Base-by-base conservation (phyloP, 495 filamentous ascomycete species). In the Aspergillus incahuasiensis region DNA sequence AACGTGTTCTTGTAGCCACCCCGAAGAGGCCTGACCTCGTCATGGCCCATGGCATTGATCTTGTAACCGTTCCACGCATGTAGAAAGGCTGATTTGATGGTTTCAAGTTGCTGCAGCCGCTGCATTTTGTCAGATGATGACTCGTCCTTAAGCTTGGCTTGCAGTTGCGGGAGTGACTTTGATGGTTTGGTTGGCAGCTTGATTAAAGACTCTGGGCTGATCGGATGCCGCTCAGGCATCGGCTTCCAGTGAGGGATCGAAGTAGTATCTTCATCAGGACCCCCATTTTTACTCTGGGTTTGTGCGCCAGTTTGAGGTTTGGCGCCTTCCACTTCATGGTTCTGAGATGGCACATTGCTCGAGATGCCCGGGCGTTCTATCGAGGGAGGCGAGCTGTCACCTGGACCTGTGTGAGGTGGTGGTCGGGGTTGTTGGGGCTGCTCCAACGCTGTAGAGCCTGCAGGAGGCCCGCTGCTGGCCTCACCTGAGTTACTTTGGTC, bases 31-130 rank as follows among this genome's bases (percentile, higher is more conserved):
- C 73, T 78, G 12, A 95, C 66, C 46, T 95, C 91, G 58, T 96
- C 91, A 54, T 87, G 83, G 30, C 79, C 73, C 89, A 91, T 91
- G 3, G 91, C 91, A 58, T 82, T 68, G 44, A 81, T 66, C 56
- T 81, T 86, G 62, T 96, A 96, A 24, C 83, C 84, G 0, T 72
- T 68, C 90, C 91, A 96, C n/a, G 85, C 83, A 58, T 85, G 83
- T 24, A 73, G 55, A 65, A 95, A 94, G 7, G 82, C 78, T 15
- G 83, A 68, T 59, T 80, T 85, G 38, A 96, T 77, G 6, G 77
- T 72, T n/a, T 78, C 74, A 54, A 86, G 81, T 42, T 86, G 82
- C 51, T 77, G 68, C 58, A 87, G 63, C 11, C 90, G 85, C 57
- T 79, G 79, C 54, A 79, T 79, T 57, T 82, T 85, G 12, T 78